Evolutionary conservation across 2,329 filamentous ascomycete genomes (phyloP), one percentile per base, ranked within the genome.

Genomic region (Chaetomiaceae sp.): DNA sequence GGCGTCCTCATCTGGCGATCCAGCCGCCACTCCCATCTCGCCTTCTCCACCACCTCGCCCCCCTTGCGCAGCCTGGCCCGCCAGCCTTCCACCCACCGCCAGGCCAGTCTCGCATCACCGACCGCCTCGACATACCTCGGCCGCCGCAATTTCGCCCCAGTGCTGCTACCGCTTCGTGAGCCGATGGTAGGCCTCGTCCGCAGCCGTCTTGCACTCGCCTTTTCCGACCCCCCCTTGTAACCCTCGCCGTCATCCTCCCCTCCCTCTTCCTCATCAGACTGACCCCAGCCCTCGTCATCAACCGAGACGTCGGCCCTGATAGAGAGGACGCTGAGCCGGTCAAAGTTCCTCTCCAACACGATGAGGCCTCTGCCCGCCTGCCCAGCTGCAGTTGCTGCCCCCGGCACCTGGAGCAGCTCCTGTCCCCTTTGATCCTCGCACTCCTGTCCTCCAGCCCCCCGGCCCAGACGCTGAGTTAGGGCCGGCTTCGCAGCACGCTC

Each of bases 51-150:
- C 8, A 61, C 38, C 37, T 67, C 62, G 2, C 61, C 59, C 3
- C 60, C 59, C 34, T 53, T 58, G 4, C 56, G 54, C 20, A 69
- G 47, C 41, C 60, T 56, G 30, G 59, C 59, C 17, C 65, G 58
- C 67, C 67, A 69, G 2, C 67, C 67, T 45, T 68, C 59, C 2
- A 62, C 61, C 45, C 60, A 67, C 30, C 66, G 47, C 65, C 66
- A 69, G 2, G 67, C 62, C 17, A 67, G 55, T 9, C 66, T 59
- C 38, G 55, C 63, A 0, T 62, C 59, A 24, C 58, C 58, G 30
- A 45, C 50, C 6, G 52, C 49, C 24, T 55, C 50, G 19, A 44
- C 47, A 27, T 55, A 38, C 17, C 38, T n/a, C 8, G 33, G 38
- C 37, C 41, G n/a, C 33, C 43, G 42, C 10, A 4, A 10, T 12